These are phyloP conservation scores for Aspergillus tubingensis DNA, from an alignment of 2,329 filamentous ascomycete species.

Conservation along the genomic window DNA sequence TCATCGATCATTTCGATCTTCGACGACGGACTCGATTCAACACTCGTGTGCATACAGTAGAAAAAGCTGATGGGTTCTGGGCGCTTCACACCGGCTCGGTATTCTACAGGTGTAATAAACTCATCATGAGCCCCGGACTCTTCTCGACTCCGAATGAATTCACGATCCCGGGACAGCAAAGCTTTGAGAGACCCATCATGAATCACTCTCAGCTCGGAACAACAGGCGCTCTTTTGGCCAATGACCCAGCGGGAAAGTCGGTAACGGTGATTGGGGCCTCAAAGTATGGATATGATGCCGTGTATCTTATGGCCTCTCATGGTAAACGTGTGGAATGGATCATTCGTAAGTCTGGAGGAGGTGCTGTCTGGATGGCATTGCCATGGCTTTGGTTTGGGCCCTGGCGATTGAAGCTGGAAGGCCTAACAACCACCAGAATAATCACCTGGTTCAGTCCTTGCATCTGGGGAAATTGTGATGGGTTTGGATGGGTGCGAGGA, in stretches of 20 bases:
- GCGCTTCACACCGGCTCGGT: neutral
- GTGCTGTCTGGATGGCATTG: neutral
- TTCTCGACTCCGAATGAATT: constrained; percentile 5
- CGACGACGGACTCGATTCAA: neutral
- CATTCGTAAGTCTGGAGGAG: constrained; percentile 5
- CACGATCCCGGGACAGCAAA: neutral
- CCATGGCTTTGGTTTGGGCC: neutral
- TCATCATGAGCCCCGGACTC: constrained; percentile 7
- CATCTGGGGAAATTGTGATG: constrained; percentile 4
- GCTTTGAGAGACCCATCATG: neutral
- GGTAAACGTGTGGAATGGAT: constrained; percentile 9
- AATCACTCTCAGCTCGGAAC: constrained; percentile 2
- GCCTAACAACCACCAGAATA: neutral
- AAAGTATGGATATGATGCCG: constrained; percentile 7
- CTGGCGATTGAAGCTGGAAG: neutral
- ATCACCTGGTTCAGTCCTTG: constrained; percentile 9
- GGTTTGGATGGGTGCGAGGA: neutral
- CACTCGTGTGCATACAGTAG: neutral
- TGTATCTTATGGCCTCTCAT: constrained; percentile 6
- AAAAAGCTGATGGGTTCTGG: neutral
- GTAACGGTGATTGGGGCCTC: constrained; percentile 7
- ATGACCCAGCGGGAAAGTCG: neutral
- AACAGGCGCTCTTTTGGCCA: neutral
- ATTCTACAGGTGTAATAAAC: neutral
- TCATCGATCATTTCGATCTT: constrained; percentile 3